phyloP scores from a whole-genome alignment of 306 rosid genomes.

The Luffa acutangula region DNA sequence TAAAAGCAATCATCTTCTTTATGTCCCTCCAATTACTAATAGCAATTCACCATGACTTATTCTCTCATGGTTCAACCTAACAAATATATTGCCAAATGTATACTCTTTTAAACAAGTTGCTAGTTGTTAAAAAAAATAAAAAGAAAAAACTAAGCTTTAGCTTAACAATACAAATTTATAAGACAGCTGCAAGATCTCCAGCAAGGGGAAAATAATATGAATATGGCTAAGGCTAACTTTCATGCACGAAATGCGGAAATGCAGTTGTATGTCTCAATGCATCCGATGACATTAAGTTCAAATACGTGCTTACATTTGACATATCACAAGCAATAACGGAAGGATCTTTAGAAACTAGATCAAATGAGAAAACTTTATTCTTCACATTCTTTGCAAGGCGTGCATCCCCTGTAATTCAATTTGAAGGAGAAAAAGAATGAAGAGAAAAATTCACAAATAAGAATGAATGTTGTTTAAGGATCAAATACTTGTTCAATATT shows the following conservation, averaged over 20 bases:
- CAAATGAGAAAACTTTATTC: slow-evolving; percentile 81
- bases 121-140: neutral
- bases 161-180: neutral
- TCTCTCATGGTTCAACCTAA: neutral
- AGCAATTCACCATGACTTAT: neutral
- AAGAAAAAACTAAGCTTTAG: neutral
- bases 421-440: slow-evolving; percentile 7
- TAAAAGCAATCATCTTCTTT: neutral
- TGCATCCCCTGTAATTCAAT: slow-evolving; percentile 67
- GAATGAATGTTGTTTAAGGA: neutral
- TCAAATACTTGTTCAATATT: neutral
- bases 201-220: neutral
- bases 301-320: slow-evolving; percentile 56
- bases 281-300: neutral
- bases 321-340: slow-evolving; percentile 78
- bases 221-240: neutral
- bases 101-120: neutral
- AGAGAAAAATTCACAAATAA: neutral
- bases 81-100: neutral
- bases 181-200: neutral
- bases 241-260: neutral
- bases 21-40: neutral
- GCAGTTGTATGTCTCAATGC: neutral
- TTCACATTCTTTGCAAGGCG: slow-evolving; percentile 67
- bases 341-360: slow-evolving; percentile 79